Evolutionary conservation across 2,329 filamentous ascomycete species (phyloP).

Genomic region (Golovinomyces cichoracearum): DNA sequence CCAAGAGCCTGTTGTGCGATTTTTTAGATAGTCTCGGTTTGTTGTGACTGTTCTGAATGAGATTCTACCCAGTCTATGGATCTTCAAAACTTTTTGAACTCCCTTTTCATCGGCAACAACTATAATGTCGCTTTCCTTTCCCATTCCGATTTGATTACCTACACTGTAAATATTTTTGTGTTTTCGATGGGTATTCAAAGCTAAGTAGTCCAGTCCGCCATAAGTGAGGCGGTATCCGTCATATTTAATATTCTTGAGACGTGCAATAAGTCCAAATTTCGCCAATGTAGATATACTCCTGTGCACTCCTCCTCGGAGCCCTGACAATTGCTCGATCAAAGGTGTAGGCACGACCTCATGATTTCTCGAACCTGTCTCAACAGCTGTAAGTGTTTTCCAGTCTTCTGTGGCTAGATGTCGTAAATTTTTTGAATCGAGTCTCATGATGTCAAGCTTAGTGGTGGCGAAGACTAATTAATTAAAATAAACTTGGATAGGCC

Average conservation of each 20-base stretch:
- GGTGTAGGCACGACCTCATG: conserved; percentile 89
- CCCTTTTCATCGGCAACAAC: conserved; percentile 64
- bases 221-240: conserved; percentile 94
- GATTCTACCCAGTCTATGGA: conserved; percentile 82
- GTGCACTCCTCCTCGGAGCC: conserved; percentile 61
- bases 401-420: conserved; percentile 81
- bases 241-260: conserved; percentile 86
- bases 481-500: too few relatives aligned
- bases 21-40: conserved; percentile 82
- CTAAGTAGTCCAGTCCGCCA: conserved; percentile 91
- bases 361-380: conserved; percentile 82
- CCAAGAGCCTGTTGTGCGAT: conserved; percentile 61
- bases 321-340: conserved; percentile 61
- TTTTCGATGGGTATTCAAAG: conserved; percentile 67
- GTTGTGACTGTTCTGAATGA: conserved; percentile 91
- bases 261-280: conserved; percentile 73
- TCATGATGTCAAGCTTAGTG: conserved; percentile 54
- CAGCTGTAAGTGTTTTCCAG: conserved; percentile 81
- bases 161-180: conserved; percentile 67
- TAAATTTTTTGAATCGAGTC: conserved; percentile 78
- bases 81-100: conserved; percentile 65
- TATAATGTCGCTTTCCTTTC: conserved; percentile 94
- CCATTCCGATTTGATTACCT: conserved; percentile 80
- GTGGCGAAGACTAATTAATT: too few relatives aligned
- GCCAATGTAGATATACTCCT: conserved; percentile 72